Evolutionary conservation across 192 early-diverging fungal genomes (phyloP).

Genomic region (Podila clonocystis): DNA sequence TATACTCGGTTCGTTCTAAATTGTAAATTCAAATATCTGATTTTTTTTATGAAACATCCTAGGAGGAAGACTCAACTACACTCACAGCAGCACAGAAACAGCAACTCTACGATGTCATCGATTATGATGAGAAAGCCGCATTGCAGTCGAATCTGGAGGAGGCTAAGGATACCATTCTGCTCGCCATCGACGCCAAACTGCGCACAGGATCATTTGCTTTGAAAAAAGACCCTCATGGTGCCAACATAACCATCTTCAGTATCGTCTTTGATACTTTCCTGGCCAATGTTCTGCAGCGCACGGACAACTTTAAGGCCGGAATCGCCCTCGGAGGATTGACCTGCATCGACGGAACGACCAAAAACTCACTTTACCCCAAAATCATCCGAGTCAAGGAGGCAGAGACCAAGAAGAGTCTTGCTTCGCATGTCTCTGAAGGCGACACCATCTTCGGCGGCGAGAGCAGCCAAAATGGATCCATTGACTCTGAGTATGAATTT

Average conservation of each 20-base stretch:
- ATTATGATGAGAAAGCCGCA: conserved; percentile 86
- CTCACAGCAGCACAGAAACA: conserved; percentile 88
- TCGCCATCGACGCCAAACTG: conserved; percentile 71
- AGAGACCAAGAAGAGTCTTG: conserved; percentile 41
- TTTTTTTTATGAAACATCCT: conserved; percentile 3
- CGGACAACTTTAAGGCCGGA: conserved; percentile 61
- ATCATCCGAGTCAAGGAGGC: conserved; percentile 65
- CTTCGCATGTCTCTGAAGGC: conserved; percentile 54
- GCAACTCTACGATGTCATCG: conserved; percentile 93
- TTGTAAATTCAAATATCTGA: too few species aligned
- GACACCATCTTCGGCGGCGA: conserved; percentile 46
- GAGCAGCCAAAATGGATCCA: conserved; percentile 10
- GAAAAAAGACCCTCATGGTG: conserved; percentile 63
- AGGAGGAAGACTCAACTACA: conserved; percentile 46
- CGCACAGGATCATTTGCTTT: conserved; percentile 85
- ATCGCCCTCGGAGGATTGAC: conserved; percentile 70
- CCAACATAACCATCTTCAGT: conserved; percentile 56
- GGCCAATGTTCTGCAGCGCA: conserved; percentile 64
- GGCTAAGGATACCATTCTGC: conserved; percentile 72
- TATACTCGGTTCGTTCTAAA: neutral
- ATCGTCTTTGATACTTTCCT: conserved; percentile 74
- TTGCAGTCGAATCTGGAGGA: conserved; percentile 63
- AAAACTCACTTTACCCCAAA: conserved; percentile 63
- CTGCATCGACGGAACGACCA: conserved; percentile 70
- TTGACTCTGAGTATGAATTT: conserved; percentile 16